Evolutionary conservation across 495 filamentous ascomycete species (phyloP), one percentile per base, ranked within the genome.

Genomic region (Cenococcum geophilum): DNA sequence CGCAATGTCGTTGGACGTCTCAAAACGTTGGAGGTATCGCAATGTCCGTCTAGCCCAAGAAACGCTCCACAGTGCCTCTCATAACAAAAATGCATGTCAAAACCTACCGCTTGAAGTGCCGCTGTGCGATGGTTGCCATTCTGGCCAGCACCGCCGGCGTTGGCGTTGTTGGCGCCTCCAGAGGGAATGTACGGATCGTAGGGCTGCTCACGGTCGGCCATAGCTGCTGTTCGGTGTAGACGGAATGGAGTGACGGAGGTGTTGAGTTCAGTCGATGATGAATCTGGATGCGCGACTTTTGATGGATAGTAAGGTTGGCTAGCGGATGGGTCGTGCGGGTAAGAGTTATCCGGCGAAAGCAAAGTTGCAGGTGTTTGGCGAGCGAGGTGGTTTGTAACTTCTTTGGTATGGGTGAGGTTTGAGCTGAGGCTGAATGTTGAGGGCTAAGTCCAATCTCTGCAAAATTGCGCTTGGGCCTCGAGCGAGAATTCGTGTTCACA

Each of bases 151-250:
- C 76, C 82, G 60, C 77, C 79, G 55, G 75, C 76, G 51, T 74
- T 71, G 53, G 72, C 74, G 61, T 74, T 75, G 71, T 45, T 45
- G 49, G 49, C 60, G 54, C 57, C 57, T 25, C 82, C 84, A 64
- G 81, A 81, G 63, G 91, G 91, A 71, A 93, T 92, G 77, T 95
- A 96, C 48, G 91, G 91, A 73, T 96, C 91, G 75, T 96, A 96
- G 57, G 90, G 89, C 71, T 81, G 82, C 66, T 89, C 85, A 70
- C 82, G 80, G 71, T 83, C 83, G 75, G 86, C 79, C 87, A 90
- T 81, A 74, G 69, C 58, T 68, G 49, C 55, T 50, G 59, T 43
- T 62, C 18, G 49, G 27, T 36, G 25, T 43, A 36, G 14, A 5
- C 40, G 18, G 56, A 56, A n/a, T 50, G 50, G 48, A 11, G 55